Evolutionary conservation across 2,329 filamentous ascomycete genomes (phyloP).

Genomic region (Thermoascus crustaceus): DNA sequence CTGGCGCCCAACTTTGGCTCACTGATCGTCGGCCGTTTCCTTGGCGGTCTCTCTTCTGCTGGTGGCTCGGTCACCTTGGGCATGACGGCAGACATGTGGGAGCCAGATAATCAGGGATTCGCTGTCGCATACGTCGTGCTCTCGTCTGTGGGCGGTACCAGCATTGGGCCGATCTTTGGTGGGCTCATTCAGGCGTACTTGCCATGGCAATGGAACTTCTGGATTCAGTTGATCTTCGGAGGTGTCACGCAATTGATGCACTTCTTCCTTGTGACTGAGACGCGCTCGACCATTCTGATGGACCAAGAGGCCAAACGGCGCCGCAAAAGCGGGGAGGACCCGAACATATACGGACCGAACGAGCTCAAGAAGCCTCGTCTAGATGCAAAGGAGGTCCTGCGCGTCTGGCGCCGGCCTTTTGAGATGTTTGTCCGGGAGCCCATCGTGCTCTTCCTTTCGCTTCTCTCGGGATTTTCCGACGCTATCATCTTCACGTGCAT

Average conservation of each 20-base stretch:
- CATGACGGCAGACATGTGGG: slow-evolving; percentile 57
- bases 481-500: slow-evolving; percentile 73
- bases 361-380: slow-evolving; percentile 44
- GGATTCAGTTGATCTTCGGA: slow-evolving; percentile 54
- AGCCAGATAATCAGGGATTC: slow-evolving; percentile 49
- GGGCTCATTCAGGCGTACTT: slow-evolving; percentile 13
- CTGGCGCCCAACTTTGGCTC: slow-evolving; percentile 63
- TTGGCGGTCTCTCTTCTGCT: slow-evolving; percentile 56
- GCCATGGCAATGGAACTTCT: slow-evolving; percentile 33
- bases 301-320: slow-evolving; percentile 51
- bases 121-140: slow-evolving; percentile 54
- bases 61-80: slow-evolving; percentile 58
- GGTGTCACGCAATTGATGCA: slow-evolving; percentile 43
- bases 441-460: slow-evolving; percentile 61
- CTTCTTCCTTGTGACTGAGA: slow-evolving; percentile 50
- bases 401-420: slow-evolving; percentile 57
- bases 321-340: slow-evolving; percentile 42
- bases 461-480: slow-evolving; percentile 65
- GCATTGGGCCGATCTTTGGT: slow-evolving; percentile 42
- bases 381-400: slow-evolving; percentile 26
- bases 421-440: slow-evolving; percentile 67
- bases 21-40: slow-evolving; percentile 59
- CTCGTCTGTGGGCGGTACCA: slow-evolving; percentile 48
- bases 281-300: slow-evolving; percentile 49
- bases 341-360: too few species aligned